Conservation (phyloP, 352 stramenopile species). For the Globisporangium splendens region DNA sequence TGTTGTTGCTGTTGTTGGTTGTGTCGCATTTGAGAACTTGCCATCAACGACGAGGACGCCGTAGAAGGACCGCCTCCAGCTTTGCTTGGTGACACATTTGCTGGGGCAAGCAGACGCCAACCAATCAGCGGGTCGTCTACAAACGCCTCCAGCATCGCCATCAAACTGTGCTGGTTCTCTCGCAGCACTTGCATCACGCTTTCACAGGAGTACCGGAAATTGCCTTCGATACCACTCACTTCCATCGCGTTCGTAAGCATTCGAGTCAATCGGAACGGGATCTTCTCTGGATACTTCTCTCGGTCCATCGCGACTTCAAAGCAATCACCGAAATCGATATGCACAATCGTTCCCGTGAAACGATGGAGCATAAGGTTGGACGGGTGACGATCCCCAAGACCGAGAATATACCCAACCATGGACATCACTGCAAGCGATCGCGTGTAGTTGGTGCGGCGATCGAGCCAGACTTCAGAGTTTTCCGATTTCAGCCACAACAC, state of each 20-base stretch:
- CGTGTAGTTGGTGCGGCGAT: constrained; percentile 97
- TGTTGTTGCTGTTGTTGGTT: constrained; percentile 7
- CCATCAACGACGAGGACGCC: constrained; percentile 24
- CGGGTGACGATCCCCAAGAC: constrained; percentile 98
- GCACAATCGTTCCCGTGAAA: constrained; percentile 95
- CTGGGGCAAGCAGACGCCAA: constrained; percentile 90
- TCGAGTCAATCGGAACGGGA: constrained; percentile 98
- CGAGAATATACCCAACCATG: constrained; percentile 98
- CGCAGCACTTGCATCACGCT: constrained; percentile 96
- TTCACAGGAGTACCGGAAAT: constrained; percentile 97
- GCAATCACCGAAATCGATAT: constrained; percentile 96
- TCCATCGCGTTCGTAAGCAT: constrained; percentile 99
- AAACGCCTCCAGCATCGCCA: constrained; percentile 99
- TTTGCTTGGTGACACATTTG: constrained; percentile 46
- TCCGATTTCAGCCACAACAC: constrained; percentile 94
- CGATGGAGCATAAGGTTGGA: constrained; percentile 99
- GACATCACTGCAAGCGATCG: constrained; percentile 97
- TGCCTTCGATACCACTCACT: constrained; percentile 97
- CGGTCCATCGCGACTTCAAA: constrained; percentile 99
- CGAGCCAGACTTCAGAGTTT: constrained; percentile 98
- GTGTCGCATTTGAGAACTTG: constrained; percentile 22
- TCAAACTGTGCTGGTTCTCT: constrained; percentile 96
- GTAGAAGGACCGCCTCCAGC: constrained; percentile 25
- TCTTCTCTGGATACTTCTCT: constrained; percentile 98
- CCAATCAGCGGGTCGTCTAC: constrained; percentile 99